These are phyloP conservation scores for Heterobasidion occidentale DNA, from an alignment of 1,284 basidiomycete species.

Conservation along the genomic window DNA sequence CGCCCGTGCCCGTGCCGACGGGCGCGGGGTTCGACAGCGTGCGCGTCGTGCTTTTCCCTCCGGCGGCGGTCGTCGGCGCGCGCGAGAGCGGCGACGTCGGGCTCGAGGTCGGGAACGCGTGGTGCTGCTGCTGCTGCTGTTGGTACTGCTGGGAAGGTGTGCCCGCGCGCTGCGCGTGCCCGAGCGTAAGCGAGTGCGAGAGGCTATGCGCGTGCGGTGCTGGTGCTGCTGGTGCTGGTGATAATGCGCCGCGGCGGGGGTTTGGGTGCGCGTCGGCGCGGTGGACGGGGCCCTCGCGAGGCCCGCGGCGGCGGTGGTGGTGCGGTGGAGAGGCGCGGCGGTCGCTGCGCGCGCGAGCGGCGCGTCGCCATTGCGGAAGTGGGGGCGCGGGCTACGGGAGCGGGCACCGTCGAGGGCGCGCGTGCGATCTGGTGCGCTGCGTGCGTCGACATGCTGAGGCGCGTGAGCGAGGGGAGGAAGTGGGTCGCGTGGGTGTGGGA, in stretches of 20 bases:
- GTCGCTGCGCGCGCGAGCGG: conserved; percentile 7
- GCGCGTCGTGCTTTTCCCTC: conserved; percentile 10
- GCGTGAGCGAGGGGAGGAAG: conserved; percentile 6
- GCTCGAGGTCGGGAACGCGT: neutral
- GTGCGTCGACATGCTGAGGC: conserved; percentile 4
- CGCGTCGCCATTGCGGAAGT: no score
- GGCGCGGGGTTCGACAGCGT: conserved; percentile 9
- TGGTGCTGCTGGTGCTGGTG: no score
- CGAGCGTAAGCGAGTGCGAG: neutral
- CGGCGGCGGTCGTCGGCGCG: neutral
- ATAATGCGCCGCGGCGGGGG: neutral
- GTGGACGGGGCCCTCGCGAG: conserved; percentile 1
- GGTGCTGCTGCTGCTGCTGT: neutral
- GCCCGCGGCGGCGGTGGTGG: neutral
- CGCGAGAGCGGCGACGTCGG: neutral
- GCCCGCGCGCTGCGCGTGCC: no score
- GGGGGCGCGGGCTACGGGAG: conserved; percentile 8
- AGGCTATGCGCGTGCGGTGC: neutral
- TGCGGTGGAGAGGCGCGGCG: conserved; percentile 2
- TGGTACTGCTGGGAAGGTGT: neutral
- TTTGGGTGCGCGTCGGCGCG: conserved; percentile 6
- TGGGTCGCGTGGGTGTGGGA: neutral
- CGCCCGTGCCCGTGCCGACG: no score
- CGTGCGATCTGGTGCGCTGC: conserved; percentile 1
- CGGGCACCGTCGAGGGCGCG: conserved; percentile 5